Base-by-base conservation (phyloP, 495 filamentous ascomycete species). In the Rhizodiscina lignyota region DNA sequence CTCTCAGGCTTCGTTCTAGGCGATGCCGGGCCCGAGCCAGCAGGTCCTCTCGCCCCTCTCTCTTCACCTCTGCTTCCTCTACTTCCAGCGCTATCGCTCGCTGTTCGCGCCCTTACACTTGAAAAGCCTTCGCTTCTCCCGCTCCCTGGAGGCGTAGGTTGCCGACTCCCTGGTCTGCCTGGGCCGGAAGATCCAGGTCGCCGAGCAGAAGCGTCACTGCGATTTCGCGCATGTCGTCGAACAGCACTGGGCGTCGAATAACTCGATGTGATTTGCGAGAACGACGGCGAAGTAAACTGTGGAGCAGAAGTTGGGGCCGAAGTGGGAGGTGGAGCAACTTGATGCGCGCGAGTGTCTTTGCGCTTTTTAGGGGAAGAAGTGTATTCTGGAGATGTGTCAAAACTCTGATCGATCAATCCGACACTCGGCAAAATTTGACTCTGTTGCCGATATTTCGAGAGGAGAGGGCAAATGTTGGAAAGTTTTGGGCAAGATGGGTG, bases 341-440 rank as follows among this genome's bases (percentile, higher is more conserved):
- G 66, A n/a, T n/a, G n/a, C n/a, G n/a, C n/a, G n/a, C n/a, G n/a
- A n/a, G n/a, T n/a, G 30, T 72, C 72, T 58, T 83, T 83, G 44
- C 78, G 67, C 52, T 82, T 82, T 48, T 75, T 76, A 13, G 79
- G 77, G 23, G 77, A 81, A 55, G 71, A 61, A 35, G 57, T 58
- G 38, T 62, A 63, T 30, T 69, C 62, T 49, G 53, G n/a, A n/a
- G n/a, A n/a, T n/a, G n/a, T n/a, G n/a, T n/a, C n/a, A n/a, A n/a
- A n/a, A n/a, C n/a, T n/a, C n/a, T n/a, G n/a, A n/a, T n/a, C n/a
- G n/a, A n/a, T n/a, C n/a, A n/a, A n/a, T n/a, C n/a, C n/a, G n/a
- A n/a, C n/a, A n/a, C n/a, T n/a, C n/a, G n/a, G n/a, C n/a, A n/a
- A n/a, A n/a, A n/a, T n/a, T n/a, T n/a, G n/a, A n/a, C n/a, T n/a